Percentiles rank a stretch among this genome's conserved stretches.
phyloP scores from a whole-genome alignment of 2,329 filamentous ascomycete genomes.

The Xylariomycetidae sp. region DNA sequence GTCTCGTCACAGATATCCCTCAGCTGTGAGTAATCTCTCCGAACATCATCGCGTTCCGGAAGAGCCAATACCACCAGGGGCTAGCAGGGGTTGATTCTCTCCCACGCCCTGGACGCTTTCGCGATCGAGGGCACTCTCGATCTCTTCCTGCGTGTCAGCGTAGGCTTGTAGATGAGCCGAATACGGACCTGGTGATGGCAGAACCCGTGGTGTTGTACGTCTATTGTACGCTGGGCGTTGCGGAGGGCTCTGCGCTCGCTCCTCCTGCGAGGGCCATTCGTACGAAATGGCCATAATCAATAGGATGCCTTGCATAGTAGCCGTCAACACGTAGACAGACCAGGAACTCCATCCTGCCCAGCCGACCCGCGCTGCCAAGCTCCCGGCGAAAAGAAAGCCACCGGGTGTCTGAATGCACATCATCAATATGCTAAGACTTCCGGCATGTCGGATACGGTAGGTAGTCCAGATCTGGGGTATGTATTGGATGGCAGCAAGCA shows the following conservation, averaged over 20 bases:
- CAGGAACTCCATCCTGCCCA: slow-evolving; percentile 89
- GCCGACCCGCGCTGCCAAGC: slow-evolving; percentile 75
- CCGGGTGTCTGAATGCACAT: slow-evolving; percentile 98
- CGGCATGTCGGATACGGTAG: slow-evolving; percentile 76
- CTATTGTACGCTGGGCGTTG: slow-evolving; percentile 25
- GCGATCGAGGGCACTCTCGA: slow-evolving; percentile 27
- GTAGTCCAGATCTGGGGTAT: slow-evolving; percentile 94
- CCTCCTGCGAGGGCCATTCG: slow-evolving; percentile 37
- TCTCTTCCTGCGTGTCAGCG: slow-evolving; percentile 30
- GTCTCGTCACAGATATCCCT: no score
- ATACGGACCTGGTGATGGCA: slow-evolving; percentile 29
- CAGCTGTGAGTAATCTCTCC: no score
- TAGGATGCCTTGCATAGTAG: slow-evolving; percentile 75
- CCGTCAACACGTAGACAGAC: slow-evolving; percentile 86
- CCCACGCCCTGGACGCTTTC: slow-evolving; percentile 29
- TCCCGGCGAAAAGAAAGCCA: slow-evolving; percentile 82
- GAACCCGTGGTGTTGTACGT: slow-evolving; percentile 27
- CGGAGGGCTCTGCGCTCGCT: slow-evolving; percentile 13
- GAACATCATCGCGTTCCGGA: slow-evolving; percentile 24
- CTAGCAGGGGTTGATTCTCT: slow-evolving; percentile 30
- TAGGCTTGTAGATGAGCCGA: slow-evolving; percentile 30
- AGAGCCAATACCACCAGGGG: slow-evolving; percentile 28
- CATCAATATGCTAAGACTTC: slow-evolving; percentile 91
- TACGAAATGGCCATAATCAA: slow-evolving; percentile 79
- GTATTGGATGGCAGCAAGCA: slow-evolving; percentile 84